Conservation (phyloP, 345 rosid genomes). For the Sisymbrium irio region DNA sequence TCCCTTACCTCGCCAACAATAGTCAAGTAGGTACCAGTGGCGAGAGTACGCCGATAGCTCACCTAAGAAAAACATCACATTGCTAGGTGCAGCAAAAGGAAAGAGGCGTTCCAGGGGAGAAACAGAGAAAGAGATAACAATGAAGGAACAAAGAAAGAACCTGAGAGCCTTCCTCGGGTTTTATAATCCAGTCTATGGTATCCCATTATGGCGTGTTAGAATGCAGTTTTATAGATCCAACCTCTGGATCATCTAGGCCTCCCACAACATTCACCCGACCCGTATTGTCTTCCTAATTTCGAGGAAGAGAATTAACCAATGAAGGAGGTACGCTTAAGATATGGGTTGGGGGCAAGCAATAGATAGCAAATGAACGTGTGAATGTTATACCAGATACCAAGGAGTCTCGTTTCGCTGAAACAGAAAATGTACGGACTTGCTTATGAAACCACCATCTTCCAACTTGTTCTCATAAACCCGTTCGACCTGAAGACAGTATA, state of each 20-base stretch:
- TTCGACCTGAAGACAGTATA: not conserved
- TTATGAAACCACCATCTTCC: not conserved
- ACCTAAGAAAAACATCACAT: not conserved
- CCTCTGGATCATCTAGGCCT: not conserved
- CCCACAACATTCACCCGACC: not conserved
- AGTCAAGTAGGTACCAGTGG: constrained; percentile 1
- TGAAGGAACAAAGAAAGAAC: not conserved
- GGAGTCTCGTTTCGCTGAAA: not conserved
- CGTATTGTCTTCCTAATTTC: not conserved
- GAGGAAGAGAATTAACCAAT: not conserved
- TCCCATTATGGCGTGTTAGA: not conserved
- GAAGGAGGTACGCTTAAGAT: not conserved
- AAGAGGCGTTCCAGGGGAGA: not conserved
- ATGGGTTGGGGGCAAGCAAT: not conserved
- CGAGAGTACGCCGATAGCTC: not conserved
- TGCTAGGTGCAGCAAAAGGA: not conserved
- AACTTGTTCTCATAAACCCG: not conserved
- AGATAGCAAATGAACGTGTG: not conserved
- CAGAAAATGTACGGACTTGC: not conserved
- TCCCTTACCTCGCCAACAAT: not conserved
- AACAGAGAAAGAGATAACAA: not conserved
- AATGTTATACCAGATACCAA: constrained; percentile 6
- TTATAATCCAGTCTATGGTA: not conserved
- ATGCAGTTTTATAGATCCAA: not conserved
- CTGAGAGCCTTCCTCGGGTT: not conserved